These are phyloP conservation scores for Alternaria triticimaculans DNA, from an alignment of 2,329 filamentous ascomycete genomes.

Conservation along the genomic window DNA sequence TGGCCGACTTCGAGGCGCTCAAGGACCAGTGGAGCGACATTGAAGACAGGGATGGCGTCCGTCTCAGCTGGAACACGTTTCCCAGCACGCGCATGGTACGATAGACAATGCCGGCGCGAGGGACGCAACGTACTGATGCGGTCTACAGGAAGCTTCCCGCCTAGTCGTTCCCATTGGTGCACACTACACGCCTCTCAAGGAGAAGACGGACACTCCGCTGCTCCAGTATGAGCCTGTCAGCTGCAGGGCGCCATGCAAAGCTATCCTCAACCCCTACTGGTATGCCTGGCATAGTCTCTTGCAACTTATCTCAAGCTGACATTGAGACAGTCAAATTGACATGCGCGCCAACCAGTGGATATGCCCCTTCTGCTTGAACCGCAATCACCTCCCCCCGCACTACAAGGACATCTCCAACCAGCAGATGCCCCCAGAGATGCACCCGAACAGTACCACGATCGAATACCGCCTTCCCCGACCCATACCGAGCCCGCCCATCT, in stretches of 20 bases:
- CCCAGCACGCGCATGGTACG: slow-evolving; percentile 98
- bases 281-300: slow-evolving; percentile 53
- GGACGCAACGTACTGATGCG: slow-evolving; percentile 30
- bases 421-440: slow-evolving; percentile 82
- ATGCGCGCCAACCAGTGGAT: slow-evolving; percentile 86
- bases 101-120: slow-evolving; percentile 43
- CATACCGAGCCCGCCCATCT: slow-evolving; percentile 85
- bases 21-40: slow-evolving; percentile 98
- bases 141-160: slow-evolving; percentile 81
- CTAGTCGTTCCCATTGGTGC: slow-evolving; percentile 96
- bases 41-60: slow-evolving; percentile 94
- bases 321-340: slow-evolving; percentile 72
- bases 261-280: slow-evolving; percentile 97
- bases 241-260: slow-evolving; percentile 94
- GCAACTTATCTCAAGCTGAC: slow-evolving; percentile 23
- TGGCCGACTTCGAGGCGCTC: slow-evolving; percentile 85
- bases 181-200: slow-evolving; percentile 93
- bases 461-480: slow-evolving; percentile 83
- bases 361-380: slow-evolving; percentile 84
- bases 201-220: slow-evolving; percentile 86
- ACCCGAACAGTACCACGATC: slow-evolving; percentile 85
- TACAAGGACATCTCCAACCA: slow-evolving; percentile 90
- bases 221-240: slow-evolving; percentile 96
- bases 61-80: slow-evolving; percentile 98
- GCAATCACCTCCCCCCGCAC: slow-evolving; percentile 81